Evolutionary conservation across 208 protist species (phyloP).

Genomic region (Leishmania arabica): DNA sequence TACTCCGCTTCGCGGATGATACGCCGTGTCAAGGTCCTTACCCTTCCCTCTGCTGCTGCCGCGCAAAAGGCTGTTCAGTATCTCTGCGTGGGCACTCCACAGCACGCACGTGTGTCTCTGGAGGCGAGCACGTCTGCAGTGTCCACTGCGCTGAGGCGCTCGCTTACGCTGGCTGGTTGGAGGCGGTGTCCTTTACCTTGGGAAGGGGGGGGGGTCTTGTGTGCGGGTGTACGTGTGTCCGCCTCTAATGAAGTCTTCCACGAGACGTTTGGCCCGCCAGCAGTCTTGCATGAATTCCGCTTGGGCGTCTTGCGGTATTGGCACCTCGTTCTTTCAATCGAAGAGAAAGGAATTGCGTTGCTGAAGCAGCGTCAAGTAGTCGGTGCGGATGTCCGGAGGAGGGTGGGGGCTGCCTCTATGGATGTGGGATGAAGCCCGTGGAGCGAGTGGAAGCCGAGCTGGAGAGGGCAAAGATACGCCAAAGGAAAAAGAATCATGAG

Average conservation of each 20-base stretch:
- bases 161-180: background rate
- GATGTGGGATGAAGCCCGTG: background rate
- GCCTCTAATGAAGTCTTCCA: background rate
- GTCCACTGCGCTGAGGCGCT: background rate
- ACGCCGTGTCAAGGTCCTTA: background rate
- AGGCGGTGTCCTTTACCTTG: background rate
- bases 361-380: background rate
- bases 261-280: background rate
- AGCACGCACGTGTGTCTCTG: background rate
- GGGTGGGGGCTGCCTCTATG: background rate
- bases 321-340: background rate
- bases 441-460: background rate
- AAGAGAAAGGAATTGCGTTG: background rate
- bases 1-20: background rate
- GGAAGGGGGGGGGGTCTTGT: background rate
- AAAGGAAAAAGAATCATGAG: constrained; percentile 1
- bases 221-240: background rate
- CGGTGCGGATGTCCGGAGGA: background rate
- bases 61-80: background rate
- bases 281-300: background rate
- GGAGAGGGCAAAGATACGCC: background rate
- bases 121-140: background rate
- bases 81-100: background rate
- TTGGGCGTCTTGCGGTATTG: too few species aligned
- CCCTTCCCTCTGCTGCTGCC: background rate